Evolutionary conservation across 176 grass and related monocot species (phyloP).

Genomic region (Hordeum vulgare): MorexV3_pseudomolecules_assembly NC_058518.1:55234793-55235292

Average conservation of each 20-base stretch:
- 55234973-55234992: neutral
- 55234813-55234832: neutral
- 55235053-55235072: neutral
- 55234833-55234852: neutral
- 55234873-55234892: neutral
- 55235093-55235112: neutral
- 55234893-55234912: neutral
- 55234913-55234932: neutral
- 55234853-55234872: neutral
- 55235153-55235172: neutral
- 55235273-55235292: too few relatives aligned
- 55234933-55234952: neutral
- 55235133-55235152: neutral
- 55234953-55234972: neutral
- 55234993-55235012: neutral
- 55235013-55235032: slow-evolving; percentile 10
- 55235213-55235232: too few relatives aligned
- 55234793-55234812: neutral
- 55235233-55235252: too few relatives aligned
- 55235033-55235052: neutral
- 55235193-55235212: neutral
- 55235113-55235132: neutral
- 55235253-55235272: neutral
- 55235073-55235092: neutral
- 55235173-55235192: neutral